Evolutionary conservation across 768 basidiomycete species (phyloP).

Genomic region (Lactifluus pinguis): DNA sequence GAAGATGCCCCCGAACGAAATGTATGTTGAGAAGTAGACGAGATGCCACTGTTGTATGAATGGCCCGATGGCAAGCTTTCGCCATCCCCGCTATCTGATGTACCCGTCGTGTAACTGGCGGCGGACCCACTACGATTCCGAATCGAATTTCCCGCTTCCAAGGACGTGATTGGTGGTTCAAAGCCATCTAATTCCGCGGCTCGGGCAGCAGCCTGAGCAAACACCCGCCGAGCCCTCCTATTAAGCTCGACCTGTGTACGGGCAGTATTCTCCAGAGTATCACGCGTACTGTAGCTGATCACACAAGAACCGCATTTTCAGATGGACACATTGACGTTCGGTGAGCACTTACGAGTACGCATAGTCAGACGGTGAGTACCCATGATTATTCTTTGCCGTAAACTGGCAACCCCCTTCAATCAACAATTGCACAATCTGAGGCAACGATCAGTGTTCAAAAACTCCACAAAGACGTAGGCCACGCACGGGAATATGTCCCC

Average conservation of each 20-base stretch:
- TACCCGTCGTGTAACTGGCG: constrained; percentile 26
- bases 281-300: constrained; percentile 58
- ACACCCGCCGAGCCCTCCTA: constrained; percentile 66
- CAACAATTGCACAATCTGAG: constrained; percentile 70
- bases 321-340: neutral
- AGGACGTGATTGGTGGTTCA: constrained; percentile 34
- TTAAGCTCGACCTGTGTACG: constrained; percentile 71
- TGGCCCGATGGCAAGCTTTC: constrained; percentile 19
- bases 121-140: constrained; percentile 21
- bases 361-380: constrained; percentile 88
- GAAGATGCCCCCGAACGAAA: constrained; percentile 50
- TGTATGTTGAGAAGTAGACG: constrained; percentile 24
- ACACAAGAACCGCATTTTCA: constrained; percentile 17
- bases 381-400: constrained; percentile 77
- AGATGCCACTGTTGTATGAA: constrained; percentile 20
- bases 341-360: constrained; percentile 65
- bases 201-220: constrained; percentile 62
- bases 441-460: constrained; percentile 20
- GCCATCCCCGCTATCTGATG: constrained; percentile 18
- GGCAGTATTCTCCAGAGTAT: constrained; percentile 74
- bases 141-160: constrained; percentile 34
- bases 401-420: constrained; percentile 86
- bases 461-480: neutral
- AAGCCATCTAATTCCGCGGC: constrained; percentile 50
- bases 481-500: constrained; percentile 75